phyloP scores from a whole-genome alignment of 1,139 yeast species.

The Geotrichum australiense region DNA sequence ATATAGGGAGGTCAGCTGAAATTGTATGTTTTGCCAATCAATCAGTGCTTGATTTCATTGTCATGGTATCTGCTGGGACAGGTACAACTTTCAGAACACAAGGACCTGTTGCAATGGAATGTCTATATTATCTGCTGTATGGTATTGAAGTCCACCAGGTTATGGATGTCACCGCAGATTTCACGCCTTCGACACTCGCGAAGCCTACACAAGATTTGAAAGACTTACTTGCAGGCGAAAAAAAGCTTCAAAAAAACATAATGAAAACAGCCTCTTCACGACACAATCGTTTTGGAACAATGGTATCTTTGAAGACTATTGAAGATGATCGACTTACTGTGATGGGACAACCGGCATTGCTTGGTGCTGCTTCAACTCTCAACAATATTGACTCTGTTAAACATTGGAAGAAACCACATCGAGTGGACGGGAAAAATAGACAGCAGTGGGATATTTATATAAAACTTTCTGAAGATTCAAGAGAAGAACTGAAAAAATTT shows the following conservation, averaged over 20 bases:
- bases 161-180: constrained; percentile 11
- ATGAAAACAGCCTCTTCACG: constrained; percentile 47
- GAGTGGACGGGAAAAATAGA: constrained; percentile 36
- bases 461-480: constrained; percentile 33
- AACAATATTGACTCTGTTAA: constrained; percentile 59
- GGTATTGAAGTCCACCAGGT: constrained; percentile 15
- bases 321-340: constrained; percentile 56
- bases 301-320: constrained; percentile 59
- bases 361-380: constrained; percentile 44
- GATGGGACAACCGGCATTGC: constrained; percentile 68
- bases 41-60: constrained; percentile 62
- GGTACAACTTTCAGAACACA: constrained; percentile 60
- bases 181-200: constrained; percentile 6
- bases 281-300: constrained; percentile 88
- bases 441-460: constrained; percentile 28
- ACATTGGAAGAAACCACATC: constrained; percentile 48
- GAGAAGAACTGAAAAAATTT: constrained; percentile 39
- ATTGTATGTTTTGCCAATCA: constrained; percentile 54
- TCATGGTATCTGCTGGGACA: constrained; percentile 60
- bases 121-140: constrained; percentile 55
- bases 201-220: constrained; percentile 34
- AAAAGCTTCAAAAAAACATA: constrained; percentile 41
- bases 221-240: constrained; percentile 53
- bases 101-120: constrained; percentile 61
- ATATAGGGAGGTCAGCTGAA: constrained; percentile 57